Evolutionary conservation across 331 rosid genomes (phyloP).

Genomic region (Saraca asoca): DNA sequence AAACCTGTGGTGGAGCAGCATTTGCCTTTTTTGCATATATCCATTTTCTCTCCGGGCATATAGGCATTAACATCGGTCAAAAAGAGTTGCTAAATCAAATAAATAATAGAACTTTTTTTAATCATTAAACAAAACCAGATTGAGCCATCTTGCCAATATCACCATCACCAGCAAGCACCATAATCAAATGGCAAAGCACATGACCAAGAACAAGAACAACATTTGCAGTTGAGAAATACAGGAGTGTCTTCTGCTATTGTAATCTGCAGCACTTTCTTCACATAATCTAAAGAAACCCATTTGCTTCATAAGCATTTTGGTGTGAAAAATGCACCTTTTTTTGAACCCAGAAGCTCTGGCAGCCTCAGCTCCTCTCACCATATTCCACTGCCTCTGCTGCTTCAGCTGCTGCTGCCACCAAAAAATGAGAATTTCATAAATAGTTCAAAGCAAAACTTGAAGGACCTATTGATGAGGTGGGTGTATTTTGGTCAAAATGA

Average conservation of each 20-base stretch:
- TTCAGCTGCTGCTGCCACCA: slow-evolving; percentile 35
- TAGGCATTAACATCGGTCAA: slow-evolving; percentile 31
- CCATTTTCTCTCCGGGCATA: too few species aligned
- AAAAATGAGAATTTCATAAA: background rate
- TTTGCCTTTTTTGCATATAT: too few species aligned
- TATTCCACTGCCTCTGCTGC: slow-evolving; percentile 24
- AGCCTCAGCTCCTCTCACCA: slow-evolving; percentile 34
- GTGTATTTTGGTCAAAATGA: slow-evolving; percentile 33
- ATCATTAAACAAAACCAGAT: slow-evolving; percentile 54
- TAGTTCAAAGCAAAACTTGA: background rate
- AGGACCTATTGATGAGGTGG: slow-evolving; percentile 21
- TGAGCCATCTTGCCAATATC: slow-evolving; percentile 99
- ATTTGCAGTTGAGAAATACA: slow-evolving; percentile 38
- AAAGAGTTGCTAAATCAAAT: slow-evolving; percentile 8
- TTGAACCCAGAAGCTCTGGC: slow-evolving; percentile 31
- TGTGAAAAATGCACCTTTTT: slow-evolving; percentile 30
- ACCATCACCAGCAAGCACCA: slow-evolving; percentile 48
- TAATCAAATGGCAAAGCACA: slow-evolving; percentile 44
- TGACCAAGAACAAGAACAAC: slow-evolving; percentile 29
- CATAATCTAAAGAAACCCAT: slow-evolving; percentile 22
- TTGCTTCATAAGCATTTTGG: slow-evolving; percentile 26
- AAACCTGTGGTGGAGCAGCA: too few species aligned
- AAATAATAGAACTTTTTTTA: slow-evolving; percentile 8
- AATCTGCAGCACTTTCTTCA: slow-evolving; percentile 26
- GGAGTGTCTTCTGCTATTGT: slow-evolving; percentile 17